Evolutionary conservation across 192 early-diverging fungal species (phyloP).

Genomic region (Oehlia diaphana): DNA sequence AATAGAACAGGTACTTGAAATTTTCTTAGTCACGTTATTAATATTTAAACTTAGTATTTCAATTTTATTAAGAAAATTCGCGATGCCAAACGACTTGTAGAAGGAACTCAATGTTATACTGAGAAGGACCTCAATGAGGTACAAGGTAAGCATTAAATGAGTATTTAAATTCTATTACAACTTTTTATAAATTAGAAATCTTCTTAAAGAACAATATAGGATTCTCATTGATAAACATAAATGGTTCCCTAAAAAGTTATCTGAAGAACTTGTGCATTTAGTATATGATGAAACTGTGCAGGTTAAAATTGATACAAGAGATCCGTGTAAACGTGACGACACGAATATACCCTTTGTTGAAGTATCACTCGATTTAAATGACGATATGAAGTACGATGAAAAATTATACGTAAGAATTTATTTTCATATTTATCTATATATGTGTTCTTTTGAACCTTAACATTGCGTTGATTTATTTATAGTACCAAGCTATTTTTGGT

Average conservation of each 20-base stretch:
- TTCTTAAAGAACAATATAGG: constrained; percentile 10
- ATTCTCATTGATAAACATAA: neutral
- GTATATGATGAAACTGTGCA: neutral
- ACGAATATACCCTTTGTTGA: neutral
- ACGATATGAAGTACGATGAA: neutral
- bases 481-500: neutral
- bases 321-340: neutral
- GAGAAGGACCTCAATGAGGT: neutral
- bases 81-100: neutral
- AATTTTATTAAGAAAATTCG: neutral
- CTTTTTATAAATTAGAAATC: no score
- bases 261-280: neutral
- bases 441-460: neutral
- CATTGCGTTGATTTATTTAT: neutral
- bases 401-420: constrained; percentile 1
- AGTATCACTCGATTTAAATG: neutral
- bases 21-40: neutral
- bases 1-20: neutral
- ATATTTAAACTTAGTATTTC: neutral
- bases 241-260: neutral
- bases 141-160: neutral
- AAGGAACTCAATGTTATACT: constrained; percentile 3
- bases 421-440: neutral
- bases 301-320: constrained; percentile 4
- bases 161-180: neutral